Evolutionary conservation across 139 green algal species (phyloP), one percentile per base, ranked within the genome.

Genomic region (Penium margaritaceum): DNA sequence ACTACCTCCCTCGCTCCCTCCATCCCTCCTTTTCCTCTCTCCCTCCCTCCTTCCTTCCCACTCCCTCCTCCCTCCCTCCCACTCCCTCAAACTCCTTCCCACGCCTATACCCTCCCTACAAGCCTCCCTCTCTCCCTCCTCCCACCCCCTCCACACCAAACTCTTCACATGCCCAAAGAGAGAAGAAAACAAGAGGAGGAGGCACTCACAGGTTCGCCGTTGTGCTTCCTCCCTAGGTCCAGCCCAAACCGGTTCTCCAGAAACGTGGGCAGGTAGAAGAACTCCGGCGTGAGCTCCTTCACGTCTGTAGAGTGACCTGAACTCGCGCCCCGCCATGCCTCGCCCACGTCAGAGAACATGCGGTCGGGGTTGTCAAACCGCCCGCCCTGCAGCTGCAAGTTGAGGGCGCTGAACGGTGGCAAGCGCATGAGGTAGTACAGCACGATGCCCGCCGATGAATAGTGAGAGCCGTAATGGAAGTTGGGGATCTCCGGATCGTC

Each of bases 271-370:
- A 79, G 39, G 68, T 78, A 87, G 77, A 83, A 99, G 85, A 97
- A 97, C 83, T 99, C 94, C 14, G 94, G 94, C 38, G 95, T 96
- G 68, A 99, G 89, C 87, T 99, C 94, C 83, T 96, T 97, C 4
- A 99, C 91, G 74, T 99, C 94, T 0, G 87, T 86, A 12, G 80
- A 84, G 75, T 83, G 64, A 1, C 76, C 76, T 2, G 64, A 41
- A 29, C 74, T 81, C n/a, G 74, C 74, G 27, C n/a, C 27, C 9
- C 27, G 30, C 71, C 81, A 86, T n/a, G 74, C 74, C 34, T 71
- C 55, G 29, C 44, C 60, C 54, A 88, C 19, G 47, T 29, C 74
- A 58, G 63, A 33, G 62, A 88, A 88, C 17, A 86, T 35, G 21
- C 84, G 70, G 62, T 88, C 84, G n/a, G 84, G 64, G 43, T 83